Percentiles rank a stretch among this genome's conserved stretches.
Conservation (phyloP, 495 filamentous ascomycete genomes). For the Tuber microsphaerosporum region DNA sequence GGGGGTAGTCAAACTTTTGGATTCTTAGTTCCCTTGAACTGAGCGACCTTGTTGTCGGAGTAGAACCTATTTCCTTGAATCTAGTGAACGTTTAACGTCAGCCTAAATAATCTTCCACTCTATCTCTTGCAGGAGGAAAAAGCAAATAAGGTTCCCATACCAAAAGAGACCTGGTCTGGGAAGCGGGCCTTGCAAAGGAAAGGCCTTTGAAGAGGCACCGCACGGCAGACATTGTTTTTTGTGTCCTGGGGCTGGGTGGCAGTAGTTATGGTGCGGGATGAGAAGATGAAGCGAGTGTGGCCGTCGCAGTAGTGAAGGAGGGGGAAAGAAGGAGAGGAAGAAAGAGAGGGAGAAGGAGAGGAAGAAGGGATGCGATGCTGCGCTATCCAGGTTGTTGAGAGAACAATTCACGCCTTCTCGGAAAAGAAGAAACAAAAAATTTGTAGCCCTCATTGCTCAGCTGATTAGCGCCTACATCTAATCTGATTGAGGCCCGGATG, state of each 20-base stretch:
- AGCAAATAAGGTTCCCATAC: conserved; percentile 29
- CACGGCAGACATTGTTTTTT: conserved; percentile 46
- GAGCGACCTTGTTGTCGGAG: conserved; percentile 69
- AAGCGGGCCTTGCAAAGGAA: conserved; percentile 30
- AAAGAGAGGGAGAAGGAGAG: conserved; percentile 36
- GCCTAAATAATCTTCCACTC: conserved; percentile 27
- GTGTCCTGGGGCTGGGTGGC: conserved; percentile 47
- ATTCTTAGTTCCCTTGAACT: conserved; percentile 84
- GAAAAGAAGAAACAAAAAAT: conserved; percentile 14
- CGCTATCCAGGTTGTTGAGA: conserved; percentile 17
- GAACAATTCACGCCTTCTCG: conserved; percentile 17
- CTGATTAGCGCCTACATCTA: background rate
- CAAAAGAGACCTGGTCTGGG: conserved; percentile 25
- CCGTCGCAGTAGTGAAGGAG: conserved; percentile 35
- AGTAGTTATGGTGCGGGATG: conserved; percentile 50
- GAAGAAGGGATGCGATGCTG: conserved; percentile 24
- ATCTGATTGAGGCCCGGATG: background rate
- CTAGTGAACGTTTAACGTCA: conserved; percentile 6
- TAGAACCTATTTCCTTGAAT: conserved; percentile 23
- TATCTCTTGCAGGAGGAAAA: conserved; percentile 16
- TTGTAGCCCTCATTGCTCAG: conserved; percentile 2
- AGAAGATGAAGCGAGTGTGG: conserved; percentile 44
- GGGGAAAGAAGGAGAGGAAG: conserved; percentile 40
- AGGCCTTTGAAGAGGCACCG: conserved; percentile 48
- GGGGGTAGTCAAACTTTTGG: conserved; percentile 61